phyloP scores from a whole-genome alignment of 352 stramenopile species.

The Globisporangium nagaii region DNA sequence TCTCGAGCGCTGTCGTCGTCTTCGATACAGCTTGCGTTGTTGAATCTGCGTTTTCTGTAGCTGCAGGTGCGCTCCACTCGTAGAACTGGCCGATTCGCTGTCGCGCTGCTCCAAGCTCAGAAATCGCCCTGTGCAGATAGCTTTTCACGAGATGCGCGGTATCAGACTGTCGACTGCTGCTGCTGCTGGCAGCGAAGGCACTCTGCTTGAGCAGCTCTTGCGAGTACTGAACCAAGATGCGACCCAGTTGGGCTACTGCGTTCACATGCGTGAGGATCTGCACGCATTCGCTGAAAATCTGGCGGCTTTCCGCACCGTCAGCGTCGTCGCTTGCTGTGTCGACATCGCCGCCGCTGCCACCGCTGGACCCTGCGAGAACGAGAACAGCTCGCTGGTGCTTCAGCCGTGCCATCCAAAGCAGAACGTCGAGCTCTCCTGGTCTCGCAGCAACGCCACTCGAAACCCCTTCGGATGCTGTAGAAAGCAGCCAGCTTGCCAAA shows the following conservation, averaged over 20 bases:
- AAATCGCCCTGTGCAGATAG: constrained; percentile 3
- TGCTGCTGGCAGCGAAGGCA: neutral
- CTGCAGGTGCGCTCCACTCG: neutral
- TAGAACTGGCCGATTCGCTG: neutral
- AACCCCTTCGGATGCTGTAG: neutral
- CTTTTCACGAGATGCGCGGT: neutral
- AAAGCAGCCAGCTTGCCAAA: constrained; percentile 11
- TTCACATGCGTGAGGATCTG: constrained; percentile 10
- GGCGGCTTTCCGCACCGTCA: neutral
- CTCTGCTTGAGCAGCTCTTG: neutral
- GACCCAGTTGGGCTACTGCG: constrained; percentile 2
- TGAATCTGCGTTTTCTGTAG: neutral
- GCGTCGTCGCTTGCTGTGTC: too few relatives aligned
- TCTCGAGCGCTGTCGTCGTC: constrained; percentile 13
- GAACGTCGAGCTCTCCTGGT: constrained; percentile 12
- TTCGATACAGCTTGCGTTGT: neutral
- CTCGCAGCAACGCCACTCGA: too few relatives aligned
- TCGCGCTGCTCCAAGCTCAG: neutral
- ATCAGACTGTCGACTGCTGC: neutral
- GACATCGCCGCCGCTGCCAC: neutral
- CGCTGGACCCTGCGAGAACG: constrained; percentile 7
- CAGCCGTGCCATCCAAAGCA: constrained; percentile 25
- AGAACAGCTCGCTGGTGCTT: constrained; percentile 25
- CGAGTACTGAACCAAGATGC: neutral
- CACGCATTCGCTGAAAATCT: constrained; percentile 8